phyloP scores from a whole-genome alignment of 2,329 filamentous ascomycete genomes.

The Sporothrix inflata region DNA sequence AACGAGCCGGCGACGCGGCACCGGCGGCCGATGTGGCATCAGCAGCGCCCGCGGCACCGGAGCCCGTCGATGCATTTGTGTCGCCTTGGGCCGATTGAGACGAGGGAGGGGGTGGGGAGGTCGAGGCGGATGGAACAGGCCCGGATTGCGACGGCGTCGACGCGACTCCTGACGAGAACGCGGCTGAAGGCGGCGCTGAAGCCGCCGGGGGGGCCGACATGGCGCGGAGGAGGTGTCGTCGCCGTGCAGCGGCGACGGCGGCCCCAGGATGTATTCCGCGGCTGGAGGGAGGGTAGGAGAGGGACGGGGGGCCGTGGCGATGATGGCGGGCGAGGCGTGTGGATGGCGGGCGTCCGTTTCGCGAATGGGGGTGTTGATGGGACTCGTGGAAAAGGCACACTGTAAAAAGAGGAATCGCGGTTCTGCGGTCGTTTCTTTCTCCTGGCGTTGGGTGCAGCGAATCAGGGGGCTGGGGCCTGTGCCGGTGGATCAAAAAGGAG shows the following conservation, averaged over 20 bases:
- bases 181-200: slow-evolving; percentile 34
- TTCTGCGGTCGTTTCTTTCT: slow-evolving; percentile 24
- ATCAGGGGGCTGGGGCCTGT: slow-evolving; percentile 39
- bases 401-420: slow-evolving; percentile 33
- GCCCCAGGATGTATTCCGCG: slow-evolving; percentile 21
- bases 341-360: slow-evolving; percentile 23
- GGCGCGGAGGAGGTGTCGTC: slow-evolving; percentile 40
- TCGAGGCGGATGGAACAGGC: slow-evolving; percentile 12
- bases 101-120: neutral
- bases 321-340: slow-evolving; percentile 19
- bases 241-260: slow-evolving; percentile 44
- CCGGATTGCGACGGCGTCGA: slow-evolving; percentile 22
- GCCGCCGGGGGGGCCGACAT: slow-evolving; percentile 52
- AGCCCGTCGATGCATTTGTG: neutral
- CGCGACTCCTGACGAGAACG: slow-evolving; percentile 26
- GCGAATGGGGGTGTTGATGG: slow-evolving; percentile 23
- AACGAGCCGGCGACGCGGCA: slow-evolving; percentile 23
- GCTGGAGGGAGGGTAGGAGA: neutral
- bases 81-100: neutral
- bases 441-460: slow-evolving; percentile 28
- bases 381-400: slow-evolving; percentile 26
- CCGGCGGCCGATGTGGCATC: neutral
- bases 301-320: slow-evolving; percentile 20
- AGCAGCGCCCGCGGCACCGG: neutral
- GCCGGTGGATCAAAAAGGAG: slow-evolving; percentile 27